phyloP scores from a whole-genome alignment of 805 yeast species.

The Candida koratica region DNA sequence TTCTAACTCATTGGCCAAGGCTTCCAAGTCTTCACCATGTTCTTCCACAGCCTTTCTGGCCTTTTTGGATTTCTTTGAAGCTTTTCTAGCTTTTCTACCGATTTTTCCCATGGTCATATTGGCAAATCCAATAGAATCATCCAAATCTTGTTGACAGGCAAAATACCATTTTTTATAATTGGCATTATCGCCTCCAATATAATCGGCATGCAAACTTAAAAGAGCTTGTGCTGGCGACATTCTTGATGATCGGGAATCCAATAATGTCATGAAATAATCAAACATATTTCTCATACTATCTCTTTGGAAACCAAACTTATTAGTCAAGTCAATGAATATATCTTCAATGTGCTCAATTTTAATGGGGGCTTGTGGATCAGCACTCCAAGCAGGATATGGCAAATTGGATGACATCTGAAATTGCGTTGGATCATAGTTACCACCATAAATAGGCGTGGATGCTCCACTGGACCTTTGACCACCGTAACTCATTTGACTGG shows the following conservation, averaged over 20 bases:
- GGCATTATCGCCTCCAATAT: slow-evolving; percentile 83
- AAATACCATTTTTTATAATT: slow-evolving; percentile 86
- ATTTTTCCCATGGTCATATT: slow-evolving; percentile 75
- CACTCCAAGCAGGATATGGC: slow-evolving; percentile 99
- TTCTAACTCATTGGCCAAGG: slow-evolving; percentile 65
- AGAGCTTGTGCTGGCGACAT: slow-evolving; percentile 88
- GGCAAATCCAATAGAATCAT: slow-evolving; percentile 78
- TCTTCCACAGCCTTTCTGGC: slow-evolving; percentile 67
- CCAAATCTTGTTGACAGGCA: slow-evolving; percentile 84
- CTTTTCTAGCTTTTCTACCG: slow-evolving; percentile 76
- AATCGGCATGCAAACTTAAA: slow-evolving; percentile 78
- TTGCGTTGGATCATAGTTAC: slow-evolving; percentile 59
- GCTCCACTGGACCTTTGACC: slow-evolving; percentile 82
- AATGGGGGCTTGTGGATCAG: slow-evolving; percentile 86
- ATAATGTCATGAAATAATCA: slow-evolving; percentile 79
- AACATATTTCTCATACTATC: slow-evolving; percentile 90
- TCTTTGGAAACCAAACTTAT: slow-evolving; percentile 86
- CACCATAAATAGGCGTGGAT: slow-evolving; percentile 88
- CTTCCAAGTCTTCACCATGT: slow-evolving; percentile 56
- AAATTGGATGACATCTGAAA: slow-evolving; percentile 73
- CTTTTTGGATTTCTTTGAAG: slow-evolving; percentile 75
- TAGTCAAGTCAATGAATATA: slow-evolving; percentile 75
- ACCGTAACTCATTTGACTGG: slow-evolving; percentile 84
- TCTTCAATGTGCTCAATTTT: slow-evolving; percentile 81
- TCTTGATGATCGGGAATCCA: slow-evolving; percentile 81